Conservation (phyloP, 257 asterid species). For the Capsicum chinense region DNA sequence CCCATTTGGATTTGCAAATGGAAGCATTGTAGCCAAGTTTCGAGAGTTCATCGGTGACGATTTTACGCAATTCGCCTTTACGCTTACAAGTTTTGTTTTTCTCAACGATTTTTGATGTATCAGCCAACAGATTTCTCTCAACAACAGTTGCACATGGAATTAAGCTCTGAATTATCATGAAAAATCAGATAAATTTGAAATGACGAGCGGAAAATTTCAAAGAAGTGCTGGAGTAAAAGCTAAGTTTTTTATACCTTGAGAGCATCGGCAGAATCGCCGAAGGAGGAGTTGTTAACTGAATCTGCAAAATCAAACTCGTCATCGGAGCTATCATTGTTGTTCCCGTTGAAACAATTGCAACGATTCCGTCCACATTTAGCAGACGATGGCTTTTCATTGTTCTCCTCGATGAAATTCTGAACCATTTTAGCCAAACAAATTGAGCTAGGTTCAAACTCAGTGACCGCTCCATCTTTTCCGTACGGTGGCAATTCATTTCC, state of each 20-base stretch:
- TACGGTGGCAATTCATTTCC: conserved; percentile 24
- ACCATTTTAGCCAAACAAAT: conserved; percentile 91
- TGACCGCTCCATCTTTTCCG: conserved; percentile 46
- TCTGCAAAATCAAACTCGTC: conserved; percentile 84
- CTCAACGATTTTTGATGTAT: conserved; percentile 73
- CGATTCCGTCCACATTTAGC: conserved; percentile 71
- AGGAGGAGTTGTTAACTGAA: conserved; percentile 50
- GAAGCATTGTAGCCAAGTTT: conserved; percentile 74
- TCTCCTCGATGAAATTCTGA: conserved; percentile 78
- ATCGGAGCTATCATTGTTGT: conserved; percentile 84
- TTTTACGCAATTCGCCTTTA: conserved; percentile 68
- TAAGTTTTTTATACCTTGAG: conserved; percentile 60
- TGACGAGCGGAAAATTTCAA: neutral
- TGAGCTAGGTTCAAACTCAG: conserved; percentile 87
- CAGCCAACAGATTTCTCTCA: conserved; percentile 88
- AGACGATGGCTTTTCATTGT: conserved; percentile 55
- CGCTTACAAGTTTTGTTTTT: conserved; percentile 63
- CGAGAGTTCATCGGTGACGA: conserved; percentile 64
- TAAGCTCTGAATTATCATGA: conserved; percentile 58
- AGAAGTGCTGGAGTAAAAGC: neutral
- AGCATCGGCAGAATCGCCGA: conserved; percentile 64
- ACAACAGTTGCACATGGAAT: conserved; percentile 62
- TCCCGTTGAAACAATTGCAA: conserved; percentile 90
- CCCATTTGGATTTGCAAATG: conserved; percentile 91
- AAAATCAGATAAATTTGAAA: conserved; percentile 19